Evolutionary conservation across 1,284 basidiomycete species (phyloP).

Genomic region (Cryptococcus neoformans): DNA sequence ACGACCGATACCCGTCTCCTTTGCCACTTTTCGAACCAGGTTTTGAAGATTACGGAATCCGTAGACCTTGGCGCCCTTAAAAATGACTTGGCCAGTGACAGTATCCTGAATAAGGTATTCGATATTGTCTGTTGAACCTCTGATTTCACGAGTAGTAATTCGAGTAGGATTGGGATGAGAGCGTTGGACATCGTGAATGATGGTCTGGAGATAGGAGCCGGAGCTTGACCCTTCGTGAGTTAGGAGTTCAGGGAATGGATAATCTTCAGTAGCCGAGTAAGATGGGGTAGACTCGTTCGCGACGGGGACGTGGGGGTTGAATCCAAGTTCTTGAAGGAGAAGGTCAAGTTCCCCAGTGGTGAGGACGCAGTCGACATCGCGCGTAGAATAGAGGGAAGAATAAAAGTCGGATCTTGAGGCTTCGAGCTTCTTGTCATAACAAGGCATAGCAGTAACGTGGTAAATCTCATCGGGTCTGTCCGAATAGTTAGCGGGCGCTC

Average conservation of each 20-base stretch:
- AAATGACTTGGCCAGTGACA: slow-evolving; percentile 62
- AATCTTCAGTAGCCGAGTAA: slow-evolving; percentile 7
- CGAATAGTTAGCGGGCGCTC: background rate
- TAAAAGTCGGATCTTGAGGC: slow-evolving; percentile 91
- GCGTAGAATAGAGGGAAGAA: slow-evolving; percentile 68
- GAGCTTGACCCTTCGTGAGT: slow-evolving; percentile 80
- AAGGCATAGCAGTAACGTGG: slow-evolving; percentile 97
- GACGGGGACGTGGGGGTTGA: slow-evolving; percentile 60
- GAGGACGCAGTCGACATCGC: slow-evolving; percentile 96
- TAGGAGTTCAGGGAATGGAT: slow-evolving; percentile 66
- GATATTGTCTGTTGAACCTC: slow-evolving; percentile 61
- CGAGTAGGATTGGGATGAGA: slow-evolving; percentile 53
- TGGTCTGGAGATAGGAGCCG: slow-evolving; percentile 86
- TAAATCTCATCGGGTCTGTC: slow-evolving; percentile 77
- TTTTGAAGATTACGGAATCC: slow-evolving; percentile 98
- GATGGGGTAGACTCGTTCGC: slow-evolving; percentile 1
- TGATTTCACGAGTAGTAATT: slow-evolving; percentile 61
- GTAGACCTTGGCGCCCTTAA: slow-evolving; percentile 92
- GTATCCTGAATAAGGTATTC: slow-evolving; percentile 59
- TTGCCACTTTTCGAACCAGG: slow-evolving; percentile 88
- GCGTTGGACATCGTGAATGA: slow-evolving; percentile 58
- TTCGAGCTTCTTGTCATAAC: slow-evolving; percentile 99
- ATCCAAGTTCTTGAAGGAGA: slow-evolving; percentile 76
- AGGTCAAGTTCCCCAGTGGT: slow-evolving; percentile 93
- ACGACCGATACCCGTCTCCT: slow-evolving; percentile 71